Conservation (phyloP, 352 stramenopile genomes). For the Blastocystis sp. region DNA sequence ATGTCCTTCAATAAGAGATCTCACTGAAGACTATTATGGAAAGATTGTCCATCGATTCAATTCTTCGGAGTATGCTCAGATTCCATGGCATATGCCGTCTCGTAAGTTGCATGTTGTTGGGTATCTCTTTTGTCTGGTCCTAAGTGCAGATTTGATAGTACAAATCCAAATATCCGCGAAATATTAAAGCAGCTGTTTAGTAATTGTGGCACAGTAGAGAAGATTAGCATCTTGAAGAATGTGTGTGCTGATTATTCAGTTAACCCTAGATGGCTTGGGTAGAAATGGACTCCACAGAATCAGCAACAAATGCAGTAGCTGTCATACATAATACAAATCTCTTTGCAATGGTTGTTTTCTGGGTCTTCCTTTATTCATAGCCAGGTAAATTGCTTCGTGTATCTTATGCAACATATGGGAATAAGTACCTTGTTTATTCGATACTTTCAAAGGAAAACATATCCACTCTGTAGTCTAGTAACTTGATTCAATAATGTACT, state of each 20-base stretch:
- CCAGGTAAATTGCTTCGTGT: slow-evolving; percentile 43
- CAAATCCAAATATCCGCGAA: slow-evolving; percentile 32
- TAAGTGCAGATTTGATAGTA: slow-evolving; percentile 16
- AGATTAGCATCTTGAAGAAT: slow-evolving; percentile 50
- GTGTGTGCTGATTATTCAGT: neutral
- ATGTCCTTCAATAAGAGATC: slow-evolving; percentile 50
- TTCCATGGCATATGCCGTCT: slow-evolving; percentile 27
- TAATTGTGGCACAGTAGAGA: slow-evolving; percentile 17
- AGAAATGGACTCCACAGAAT: slow-evolving; percentile 39
- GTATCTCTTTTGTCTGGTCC: neutral
- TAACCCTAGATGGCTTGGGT: slow-evolving; percentile 52
- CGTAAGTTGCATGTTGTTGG: slow-evolving; percentile 41
- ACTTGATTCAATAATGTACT: too few species aligned
- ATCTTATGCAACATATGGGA: slow-evolving; percentile 58
- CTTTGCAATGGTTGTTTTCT: neutral
- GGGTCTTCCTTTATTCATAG: neutral
- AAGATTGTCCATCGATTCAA: slow-evolving; percentile 60
- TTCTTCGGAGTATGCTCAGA: slow-evolving; percentile 35
- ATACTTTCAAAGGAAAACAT: neutral
- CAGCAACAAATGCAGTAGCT: slow-evolving; percentile 21
- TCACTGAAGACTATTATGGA: slow-evolving; percentile 60
- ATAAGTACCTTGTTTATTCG: neutral
- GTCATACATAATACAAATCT: slow-evolving; percentile 35
- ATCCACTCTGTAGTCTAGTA: neutral
- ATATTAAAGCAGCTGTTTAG: neutral